Base-by-base conservation (phyloP, 2,329 filamentous ascomycete genomes). In the Sporothrix pseudoabietina region DNA sequence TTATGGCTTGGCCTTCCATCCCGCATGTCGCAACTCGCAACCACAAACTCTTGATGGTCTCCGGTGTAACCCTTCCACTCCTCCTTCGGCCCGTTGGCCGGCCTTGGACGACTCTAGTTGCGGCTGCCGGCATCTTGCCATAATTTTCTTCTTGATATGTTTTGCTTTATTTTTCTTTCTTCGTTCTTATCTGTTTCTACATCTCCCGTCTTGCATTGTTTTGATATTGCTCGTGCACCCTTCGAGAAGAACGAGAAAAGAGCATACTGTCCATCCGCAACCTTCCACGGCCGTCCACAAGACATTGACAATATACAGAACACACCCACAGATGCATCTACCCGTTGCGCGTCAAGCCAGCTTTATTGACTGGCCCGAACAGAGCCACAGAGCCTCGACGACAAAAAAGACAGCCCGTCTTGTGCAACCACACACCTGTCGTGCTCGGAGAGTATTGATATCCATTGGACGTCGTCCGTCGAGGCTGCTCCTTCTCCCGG, bases 61-160 rank as follows among this genome's bases (percentile, higher is more conserved):
- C 22, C n/a, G 30, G 63, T 49, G 41, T 32, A 32, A 68, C 63
- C 41, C 30, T 35, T 68, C 14, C 44, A 49, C 12, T 49, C 6
- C 44, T 49, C 19, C 44, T 49, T 16, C 44, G 22, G 65, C 19
- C 66, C 30, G 49, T 32, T 69, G 66, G n/a, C 66, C 66, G 30
- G 47, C 66, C 39, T 69, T 19, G 30, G 22, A 12, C 10, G 7
- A 19, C n/a, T 55, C 30, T 55, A 49, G 49, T 41, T 26, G 66
- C 66, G 66, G 66, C 47, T 39, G 66, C 30, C 19, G 47, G 30
- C 66, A 69, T 52, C 7, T 26, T 55, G 68, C 26, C 49, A 55
- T 7, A 26, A n/a, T 22, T 35, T n/a, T 8, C 26, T 61, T 14
- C 22, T 22, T 52, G 16, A n/a, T 22, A 22, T 71, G 30, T 12